Evolutionary conservation across 768 basidiomycete species (phyloP).

Genomic region (Paxillus ammoniavirescens): DNA sequence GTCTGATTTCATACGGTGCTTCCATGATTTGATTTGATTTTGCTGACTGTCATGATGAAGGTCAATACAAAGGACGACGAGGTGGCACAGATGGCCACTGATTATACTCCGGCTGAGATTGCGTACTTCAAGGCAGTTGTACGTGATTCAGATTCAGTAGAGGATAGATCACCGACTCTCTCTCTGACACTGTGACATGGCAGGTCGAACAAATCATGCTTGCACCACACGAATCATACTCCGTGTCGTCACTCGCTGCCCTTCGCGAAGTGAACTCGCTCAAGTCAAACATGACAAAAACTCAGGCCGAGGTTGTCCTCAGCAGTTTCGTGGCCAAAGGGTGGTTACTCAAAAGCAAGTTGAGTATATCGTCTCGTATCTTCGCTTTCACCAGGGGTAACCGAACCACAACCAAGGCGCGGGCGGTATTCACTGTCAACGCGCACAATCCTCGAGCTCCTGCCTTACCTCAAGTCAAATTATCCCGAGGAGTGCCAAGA

Average conservation of each 20-base stretch:
- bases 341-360: constrained; percentile 77
- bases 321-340: constrained; percentile 82
- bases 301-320: constrained; percentile 70
- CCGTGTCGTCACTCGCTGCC: constrained; percentile 74
- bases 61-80: constrained; percentile 81
- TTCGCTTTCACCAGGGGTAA: not conserved
- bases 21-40: not conserved
- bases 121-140: constrained; percentile 84
- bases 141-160: constrained; percentile 23
- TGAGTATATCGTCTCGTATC: constrained; percentile 27
- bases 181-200: not conserved
- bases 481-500: constrained; percentile 71
- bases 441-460: constrained; percentile 72
- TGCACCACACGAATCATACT: constrained; percentile 71
- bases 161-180: not conserved
- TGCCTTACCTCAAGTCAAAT: constrained; percentile 67
- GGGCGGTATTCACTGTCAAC: constrained; percentile 76
- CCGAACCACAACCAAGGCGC: constrained; percentile 36
- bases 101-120: constrained; percentile 77
- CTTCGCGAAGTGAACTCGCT: constrained; percentile 65
- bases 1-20: not conserved
- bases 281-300: constrained; percentile 66
- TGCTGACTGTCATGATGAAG: constrained; percentile 34
- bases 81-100: constrained; percentile 81
- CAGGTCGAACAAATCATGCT: constrained; percentile 89